These are phyloP conservation scores for Eucalyptus grandis DNA, from an alignment of 345 rosid species.

Conservation along the genomic window DNA sequence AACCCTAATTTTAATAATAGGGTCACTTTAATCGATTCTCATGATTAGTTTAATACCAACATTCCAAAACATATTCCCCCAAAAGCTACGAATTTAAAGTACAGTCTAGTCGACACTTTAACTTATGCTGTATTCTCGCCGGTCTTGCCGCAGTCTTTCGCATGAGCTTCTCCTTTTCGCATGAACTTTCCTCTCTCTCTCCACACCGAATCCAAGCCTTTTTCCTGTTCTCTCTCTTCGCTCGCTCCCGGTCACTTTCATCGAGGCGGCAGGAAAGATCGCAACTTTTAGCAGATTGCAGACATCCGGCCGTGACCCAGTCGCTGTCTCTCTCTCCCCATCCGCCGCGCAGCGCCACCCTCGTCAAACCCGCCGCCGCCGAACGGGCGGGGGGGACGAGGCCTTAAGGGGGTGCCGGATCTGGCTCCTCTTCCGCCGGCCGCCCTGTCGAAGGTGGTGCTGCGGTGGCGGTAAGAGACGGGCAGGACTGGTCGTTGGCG, in stretches of 20 bases:
- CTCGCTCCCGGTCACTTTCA: background rate
- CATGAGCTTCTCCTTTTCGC: background rate
- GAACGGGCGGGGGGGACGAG: background rate
- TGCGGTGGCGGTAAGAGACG: background rate
- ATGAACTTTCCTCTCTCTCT: background rate
- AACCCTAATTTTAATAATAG: background rate
- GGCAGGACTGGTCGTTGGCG: background rate
- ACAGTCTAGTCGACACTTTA: background rate
- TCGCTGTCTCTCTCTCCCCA: background rate
- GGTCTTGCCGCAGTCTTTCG: background rate
- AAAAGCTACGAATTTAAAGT: background rate
- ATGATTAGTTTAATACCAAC: background rate
- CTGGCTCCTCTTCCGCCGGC: background rate
- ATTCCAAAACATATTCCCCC: background rate
- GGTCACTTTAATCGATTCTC: background rate
- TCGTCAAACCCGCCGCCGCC: background rate
- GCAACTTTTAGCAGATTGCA: background rate
- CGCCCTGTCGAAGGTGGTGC: background rate
- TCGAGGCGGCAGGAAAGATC: background rate
- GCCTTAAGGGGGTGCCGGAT: background rate
- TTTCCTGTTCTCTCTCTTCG: background rate
- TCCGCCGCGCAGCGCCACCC: background rate
- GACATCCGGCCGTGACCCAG: background rate
- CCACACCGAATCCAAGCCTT: background rate
- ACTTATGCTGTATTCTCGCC: background rate